Base-by-base conservation (phyloP, 352 stramenopile species). In the Pythium coloratum region DNA sequence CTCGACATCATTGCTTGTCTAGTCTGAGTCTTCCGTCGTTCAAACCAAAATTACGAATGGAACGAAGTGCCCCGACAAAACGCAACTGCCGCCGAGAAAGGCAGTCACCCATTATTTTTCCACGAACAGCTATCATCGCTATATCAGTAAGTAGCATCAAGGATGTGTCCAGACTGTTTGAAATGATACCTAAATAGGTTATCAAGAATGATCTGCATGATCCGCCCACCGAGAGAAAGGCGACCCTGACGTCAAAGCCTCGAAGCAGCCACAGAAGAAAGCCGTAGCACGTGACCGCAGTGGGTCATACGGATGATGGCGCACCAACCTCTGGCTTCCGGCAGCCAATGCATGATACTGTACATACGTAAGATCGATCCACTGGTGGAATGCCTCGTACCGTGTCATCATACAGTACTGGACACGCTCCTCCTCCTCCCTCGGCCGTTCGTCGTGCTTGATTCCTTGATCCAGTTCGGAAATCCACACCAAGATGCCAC, bases 201-300 rank as follows among this genome's bases (percentile, higher is more conserved):
- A 34, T n/a, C 2, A 26, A 10, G 13, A n/a, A 4, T 34, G 47
- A 55, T 34, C 47, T 34, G 26, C 24, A 44, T 55, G 20, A 55
- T 32, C 44, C 18, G 16, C 18, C 47, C 47, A 55, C 47, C 20
- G 8, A 32, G 47, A 55, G 44, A 51, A 51, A 55, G 47, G 20
- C 47, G 26, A 24, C 24, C 9, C 14, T n/a, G 0, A 55, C 2
- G 3, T 14, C 7, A 55, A 6, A 7, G 26, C 47, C 47, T 9
- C 47, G 6, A 55, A 55, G 47, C 47, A 55, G 47, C 47, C 24
- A 55, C 47, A n/a, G 47, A 55, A 55, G 47, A 34, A 55, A 55
- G 10, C 44, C 44, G 20, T 51, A 18, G 44, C 44, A 51, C 16
- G 10, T 51, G 44, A 51, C 44, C 44, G n/a, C 44, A 26, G 44